Base-by-base conservation (phyloP, 176 grass and related monocot genomes). In the Triticum monococcum region DNA sequence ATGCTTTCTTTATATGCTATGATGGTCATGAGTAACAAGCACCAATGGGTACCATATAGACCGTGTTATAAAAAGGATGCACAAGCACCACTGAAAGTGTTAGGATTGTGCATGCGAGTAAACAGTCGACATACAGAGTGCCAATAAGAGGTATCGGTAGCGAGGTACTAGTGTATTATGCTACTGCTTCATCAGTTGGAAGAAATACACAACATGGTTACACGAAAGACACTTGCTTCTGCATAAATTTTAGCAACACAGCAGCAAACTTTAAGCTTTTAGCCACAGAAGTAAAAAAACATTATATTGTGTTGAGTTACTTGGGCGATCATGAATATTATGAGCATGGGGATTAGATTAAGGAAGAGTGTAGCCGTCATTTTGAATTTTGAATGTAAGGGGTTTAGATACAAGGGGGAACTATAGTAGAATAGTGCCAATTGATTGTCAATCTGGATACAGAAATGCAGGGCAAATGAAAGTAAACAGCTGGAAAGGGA, bases 381-480 rank as follows among this genome's bases (percentile, higher is more conserved):
- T 80, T 54, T 54, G 48, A 52, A 2, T 54, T 54, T 66, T 81
- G 6, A 26, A 54, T 64, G 24, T 33, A 67, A 72, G 30, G 11
- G 54, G 11, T 26, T 11, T 3, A 67, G 26, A 17, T 61, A 61
- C n/a, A 64, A 64, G 12, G 12, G 3, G 13, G 35, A 54, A 7
- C 20, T 9, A 63, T 8, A 60, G 64, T 50, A 46, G 22, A 56
- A 71, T 37, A 43, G 6, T 68, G 41, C 8, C 12, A 37, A 71
- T 64, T 37, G 12, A 52, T 75, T 48, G 20, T 61, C 57, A 38
- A 46, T 64, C 24, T 35, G 28, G 18, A 16, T 59, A 82, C 14
- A 68, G 40, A 62, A 83, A 64, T 68, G 22, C 38, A 79, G 4
- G 36, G 9, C 66, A 76, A 77, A 79, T 11, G 31, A 72, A 88